These are phyloP conservation scores for Vaccinium corymbosum DNA, from an alignment of 148 eudicot species.

Conservation along the genomic window DNA sequence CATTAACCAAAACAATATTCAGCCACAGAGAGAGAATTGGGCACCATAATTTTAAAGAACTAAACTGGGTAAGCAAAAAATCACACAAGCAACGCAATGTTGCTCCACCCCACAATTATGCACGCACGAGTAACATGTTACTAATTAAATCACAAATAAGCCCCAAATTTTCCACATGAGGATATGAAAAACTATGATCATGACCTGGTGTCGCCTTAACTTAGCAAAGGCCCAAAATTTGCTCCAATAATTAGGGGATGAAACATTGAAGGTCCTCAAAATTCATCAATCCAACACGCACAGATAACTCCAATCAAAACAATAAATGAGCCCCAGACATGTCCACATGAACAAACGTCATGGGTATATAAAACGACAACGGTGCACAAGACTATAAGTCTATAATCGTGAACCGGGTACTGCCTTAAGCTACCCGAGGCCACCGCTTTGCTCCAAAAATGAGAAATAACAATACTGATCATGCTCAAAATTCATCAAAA, in stretches of 20 bases:
- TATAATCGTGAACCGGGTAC: neutral
- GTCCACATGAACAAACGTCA: neutral
- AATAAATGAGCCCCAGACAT: neutral
- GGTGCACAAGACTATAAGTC: neutral
- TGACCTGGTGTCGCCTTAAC: neutral
- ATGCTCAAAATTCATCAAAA: neutral
- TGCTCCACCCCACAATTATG: neutral
- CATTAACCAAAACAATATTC: neutral
- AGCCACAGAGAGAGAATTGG: neutral
- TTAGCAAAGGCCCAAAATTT: slow-evolving; percentile 6
- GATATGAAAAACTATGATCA: neutral
- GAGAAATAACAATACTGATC: neutral
- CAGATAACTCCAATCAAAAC: neutral
- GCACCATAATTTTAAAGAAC: neutral
- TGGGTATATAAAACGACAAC: neutral
- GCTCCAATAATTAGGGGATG: neutral
- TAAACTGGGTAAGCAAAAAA: neutral
- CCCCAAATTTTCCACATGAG: slow-evolving; percentile 5
- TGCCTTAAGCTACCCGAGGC: neutral
- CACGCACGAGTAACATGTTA: neutral
- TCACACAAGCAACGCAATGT: neutral
- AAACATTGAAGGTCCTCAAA: neutral
- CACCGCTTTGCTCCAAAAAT: neutral
- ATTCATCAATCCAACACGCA: neutral
- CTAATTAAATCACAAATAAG: neutral